These are phyloP conservation scores for Mortierella sp. DNA, from an alignment of 371 early-diverging fungal species.

Conservation along the genomic window DNA sequence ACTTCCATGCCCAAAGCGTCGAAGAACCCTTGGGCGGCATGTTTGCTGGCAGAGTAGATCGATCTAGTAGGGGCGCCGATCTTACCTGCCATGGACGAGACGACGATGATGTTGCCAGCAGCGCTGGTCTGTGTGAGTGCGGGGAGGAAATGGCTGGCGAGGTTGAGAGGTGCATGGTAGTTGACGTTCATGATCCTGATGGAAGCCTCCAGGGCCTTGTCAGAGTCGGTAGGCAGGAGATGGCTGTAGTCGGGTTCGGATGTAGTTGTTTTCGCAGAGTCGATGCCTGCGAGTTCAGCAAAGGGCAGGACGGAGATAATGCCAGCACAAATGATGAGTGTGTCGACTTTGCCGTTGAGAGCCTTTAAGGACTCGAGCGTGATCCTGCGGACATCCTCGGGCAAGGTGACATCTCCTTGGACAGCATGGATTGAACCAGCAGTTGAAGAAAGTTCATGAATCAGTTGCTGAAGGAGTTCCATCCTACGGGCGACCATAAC, in stretches of 20 bases:
- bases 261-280: conserved; percentile 5
- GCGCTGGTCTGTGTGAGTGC: conserved; percentile 62
- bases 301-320: conserved; percentile 76
- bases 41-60: conserved; percentile 86
- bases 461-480: conserved; percentile 64
- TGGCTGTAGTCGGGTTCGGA: conserved; percentile 9
- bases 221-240: conserved; percentile 32
- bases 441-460: conserved; percentile 46
- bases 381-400: conserved; percentile 34
- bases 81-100: conserved; percentile 87
- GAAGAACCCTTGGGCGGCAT: conserved; percentile 90
- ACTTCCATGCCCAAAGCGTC: conserved; percentile 87
- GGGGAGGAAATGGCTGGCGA: conserved; percentile 74
- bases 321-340: conserved; percentile 80
- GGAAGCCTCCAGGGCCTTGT: conserved; percentile 35
- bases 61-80: conserved; percentile 88
- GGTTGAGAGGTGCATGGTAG: conserved; percentile 71
- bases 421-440: conserved; percentile 41
- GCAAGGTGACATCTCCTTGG: conserved; percentile 35
- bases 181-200: conserved; percentile 67
- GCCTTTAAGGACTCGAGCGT: conserved; percentile 36
- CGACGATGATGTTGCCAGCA: conserved; percentile 76
- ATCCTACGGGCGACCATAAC: conserved; percentile 78
- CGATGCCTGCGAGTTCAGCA: conserved; percentile 66
- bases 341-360: conserved; percentile 66